These are phyloP conservation scores for Fusarium albidum DNA, from an alignment of 2,329 filamentous ascomycete genomes.

Conservation along the genomic window DNA sequence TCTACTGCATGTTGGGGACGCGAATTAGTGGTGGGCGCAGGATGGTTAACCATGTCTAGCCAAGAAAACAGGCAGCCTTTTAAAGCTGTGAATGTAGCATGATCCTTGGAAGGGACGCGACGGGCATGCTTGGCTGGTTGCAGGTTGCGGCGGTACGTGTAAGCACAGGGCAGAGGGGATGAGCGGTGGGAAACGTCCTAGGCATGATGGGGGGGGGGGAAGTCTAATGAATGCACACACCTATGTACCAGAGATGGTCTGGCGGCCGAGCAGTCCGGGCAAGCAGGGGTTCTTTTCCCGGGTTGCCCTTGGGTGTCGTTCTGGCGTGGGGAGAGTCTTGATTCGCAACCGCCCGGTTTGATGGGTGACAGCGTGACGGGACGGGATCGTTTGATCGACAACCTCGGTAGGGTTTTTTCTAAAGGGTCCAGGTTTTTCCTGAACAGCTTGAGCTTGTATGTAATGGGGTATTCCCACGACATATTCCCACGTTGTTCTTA, in stretches of 20 bases:
- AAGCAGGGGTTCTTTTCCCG: constrained; percentile 19
- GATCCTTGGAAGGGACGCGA: background rate
- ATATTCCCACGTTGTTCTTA: too few species aligned
- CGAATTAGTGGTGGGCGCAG: too few species aligned
- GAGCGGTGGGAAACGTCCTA: too few species aligned
- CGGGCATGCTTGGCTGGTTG: constrained; percentile 1
- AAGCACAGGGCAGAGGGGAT: background rate
- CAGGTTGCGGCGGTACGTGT: background rate
- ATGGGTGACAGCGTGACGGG: constrained; percentile 3
- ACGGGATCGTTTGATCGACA: constrained; percentile 7
- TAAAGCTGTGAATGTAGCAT: constrained; percentile 1
- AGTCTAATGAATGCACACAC: constrained; percentile 27
- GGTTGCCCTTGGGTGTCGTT: too few species aligned
- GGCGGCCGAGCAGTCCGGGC: constrained; percentile 5
- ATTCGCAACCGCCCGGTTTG: background rate
- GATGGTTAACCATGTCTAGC: background rate
- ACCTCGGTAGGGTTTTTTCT: background rate
- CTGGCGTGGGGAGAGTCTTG: background rate
- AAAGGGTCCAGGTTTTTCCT: background rate
- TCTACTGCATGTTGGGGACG: too few species aligned
- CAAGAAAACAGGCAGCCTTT: constrained; percentile 7
- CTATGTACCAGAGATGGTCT: constrained; percentile 31
- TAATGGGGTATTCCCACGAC: too few species aligned
- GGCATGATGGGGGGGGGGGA: constrained; percentile 15
- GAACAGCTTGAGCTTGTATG: too few species aligned